A percentile compares a stretch with the other conserved stretches of the same genome.
These are phyloP conservation scores for Ophiorrhiza pumila DNA, from an alignment of 257 asterid species.

Conservation along the genomic window DNA sequence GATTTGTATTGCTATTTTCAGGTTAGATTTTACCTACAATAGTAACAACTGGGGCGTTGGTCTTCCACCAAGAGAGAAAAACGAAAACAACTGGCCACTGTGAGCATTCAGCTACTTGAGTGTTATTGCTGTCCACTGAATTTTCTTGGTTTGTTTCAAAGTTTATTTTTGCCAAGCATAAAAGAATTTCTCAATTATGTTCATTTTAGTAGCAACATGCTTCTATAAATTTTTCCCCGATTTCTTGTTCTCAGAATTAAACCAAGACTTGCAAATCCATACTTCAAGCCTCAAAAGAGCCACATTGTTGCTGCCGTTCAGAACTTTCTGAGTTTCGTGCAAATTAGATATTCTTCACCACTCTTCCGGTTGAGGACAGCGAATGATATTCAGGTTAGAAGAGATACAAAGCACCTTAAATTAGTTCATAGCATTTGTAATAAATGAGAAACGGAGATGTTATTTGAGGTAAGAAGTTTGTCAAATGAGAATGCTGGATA, in stretches of 20 bases:
- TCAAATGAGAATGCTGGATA: background rate
- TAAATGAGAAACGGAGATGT: background rate
- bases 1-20: conserved; percentile 26
- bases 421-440: background rate
- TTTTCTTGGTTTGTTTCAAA: background rate
- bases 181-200: background rate
- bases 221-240: conserved; percentile 1
- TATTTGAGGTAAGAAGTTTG: background rate
- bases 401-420: background rate
- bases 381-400: conserved; percentile 68
- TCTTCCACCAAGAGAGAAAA: conserved; percentile 86
- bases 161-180: background rate
- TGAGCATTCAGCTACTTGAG: conserved; percentile 34
- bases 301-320: conserved; percentile 82
- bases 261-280: conserved; percentile 72
- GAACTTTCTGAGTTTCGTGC: conserved; percentile 52
- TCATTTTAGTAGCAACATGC: conserved; percentile 1
- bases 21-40: conserved; percentile 89
- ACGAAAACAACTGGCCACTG: conserved; percentile 84
- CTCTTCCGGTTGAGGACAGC: conserved; percentile 79
- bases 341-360: conserved; percentile 90
- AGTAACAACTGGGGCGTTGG: conserved; percentile 96
- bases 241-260: conserved; percentile 52
- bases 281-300: conserved; percentile 62
- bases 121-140: background rate